Conservation (phyloP, 2,329 filamentous ascomycete species). For the Penicillium sp. region DNA sequence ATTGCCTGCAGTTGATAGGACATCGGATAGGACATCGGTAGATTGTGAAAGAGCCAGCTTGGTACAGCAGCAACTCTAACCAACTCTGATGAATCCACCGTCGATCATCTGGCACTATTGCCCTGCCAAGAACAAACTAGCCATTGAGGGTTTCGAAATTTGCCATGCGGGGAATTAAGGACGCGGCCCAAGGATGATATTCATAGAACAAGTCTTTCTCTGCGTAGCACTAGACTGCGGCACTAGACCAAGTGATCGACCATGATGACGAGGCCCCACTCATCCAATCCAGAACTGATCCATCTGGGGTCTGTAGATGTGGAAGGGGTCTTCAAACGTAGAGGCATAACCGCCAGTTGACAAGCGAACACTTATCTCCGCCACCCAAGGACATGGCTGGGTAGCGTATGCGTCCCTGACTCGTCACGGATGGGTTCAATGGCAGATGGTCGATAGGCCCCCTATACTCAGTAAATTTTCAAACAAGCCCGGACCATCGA, state of each 20-base stretch:
- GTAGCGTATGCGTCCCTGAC: not conserved
- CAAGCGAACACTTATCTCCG: not conserved
- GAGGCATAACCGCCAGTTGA: not conserved
- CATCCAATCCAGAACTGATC: not conserved
- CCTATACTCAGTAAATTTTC: not conserved
- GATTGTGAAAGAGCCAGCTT: not conserved
- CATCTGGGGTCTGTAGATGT: not conserved
- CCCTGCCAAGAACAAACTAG: conserved; percentile 6
- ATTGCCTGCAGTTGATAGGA: conserved; percentile 5
- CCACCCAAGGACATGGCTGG: not conserved
- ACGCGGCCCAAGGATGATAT: not conserved
- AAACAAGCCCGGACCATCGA: not conserved
- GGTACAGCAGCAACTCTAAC: not conserved
- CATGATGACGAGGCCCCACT: conserved; percentile 11
- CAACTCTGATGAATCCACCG: not conserved
- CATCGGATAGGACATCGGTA: conserved; percentile 5
- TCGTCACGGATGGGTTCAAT: not conserved
- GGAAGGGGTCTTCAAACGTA: not conserved
- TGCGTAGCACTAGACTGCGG: not conserved
- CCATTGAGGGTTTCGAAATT: not conserved
- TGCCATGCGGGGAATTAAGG: conserved; percentile 9
- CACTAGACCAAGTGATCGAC: conserved; percentile 7
- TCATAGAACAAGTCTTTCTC: not conserved
- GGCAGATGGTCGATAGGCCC: not conserved
- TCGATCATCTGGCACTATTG: conserved; percentile 3